Base-by-base conservation (phyloP, 306 rosid genomes). In the Amphicarpaea edgeworthii region DNA sequence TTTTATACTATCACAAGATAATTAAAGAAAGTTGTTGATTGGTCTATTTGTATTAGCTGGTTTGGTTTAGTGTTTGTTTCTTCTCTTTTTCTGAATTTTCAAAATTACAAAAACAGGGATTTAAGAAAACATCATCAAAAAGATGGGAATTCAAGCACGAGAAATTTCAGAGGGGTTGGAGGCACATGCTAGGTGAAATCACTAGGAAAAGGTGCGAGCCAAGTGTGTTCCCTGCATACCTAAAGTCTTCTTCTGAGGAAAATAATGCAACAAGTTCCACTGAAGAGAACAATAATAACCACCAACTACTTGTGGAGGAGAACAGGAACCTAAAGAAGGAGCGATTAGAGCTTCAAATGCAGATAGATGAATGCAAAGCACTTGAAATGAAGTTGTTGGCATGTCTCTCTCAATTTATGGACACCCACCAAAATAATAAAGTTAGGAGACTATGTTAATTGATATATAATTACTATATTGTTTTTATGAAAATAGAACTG, bases 131-230 rank as follows among this genome's bases (percentile, higher is more conserved):
- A 55, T 90, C 98, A 57, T 79, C 95, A 0, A 89, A 89, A 71
- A 80, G 83, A 78, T 93, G 98, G 98, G 96, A 93, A 68, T 93
- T 93, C 86, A 85, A 89, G 89, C 98, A 93, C 46, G 93, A 93
- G 79, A 91, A 89, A 81, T 93, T 93, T 63, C 86, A 81, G 64
- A 90, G 82, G 45, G 96, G 97, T 1, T 61, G 86, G 49, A 85
- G 57, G 86, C 70, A 86, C 0, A 64, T 81, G 89, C 75, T 93
- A 10, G 78, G 21, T 19, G 92, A 86, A 83, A 93, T 93, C 75
- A 86, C 79, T 0, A 77, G 98, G 50, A 93, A 93, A 81, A 93
- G 85, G 81, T 85, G 98, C 16, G 98, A 88, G 77, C 89, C 98
- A 7, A 91, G 98, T 17, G 85, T 88, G 6, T 93, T 93, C 72